A percentile compares a stretch with the other conserved stretches of the same genome.
These are phyloP conservation scores for Paramecium sexaurelia DNA, from an alignment of 73 alveolate species.

Conservation along the genomic window DNA sequence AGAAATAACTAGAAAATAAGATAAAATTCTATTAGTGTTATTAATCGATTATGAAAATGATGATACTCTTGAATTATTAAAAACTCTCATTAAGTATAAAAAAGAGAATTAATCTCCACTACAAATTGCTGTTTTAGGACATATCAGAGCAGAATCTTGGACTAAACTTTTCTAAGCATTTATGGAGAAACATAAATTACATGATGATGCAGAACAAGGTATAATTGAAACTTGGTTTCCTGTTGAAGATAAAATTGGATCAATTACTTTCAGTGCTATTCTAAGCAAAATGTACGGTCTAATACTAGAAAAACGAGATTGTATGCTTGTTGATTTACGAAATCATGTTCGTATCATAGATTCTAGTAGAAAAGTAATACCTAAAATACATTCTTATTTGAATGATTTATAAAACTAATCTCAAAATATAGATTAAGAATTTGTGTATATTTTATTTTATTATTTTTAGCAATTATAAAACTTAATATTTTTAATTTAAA, in stretches of 20 bases:
- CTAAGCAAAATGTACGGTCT: conserved; percentile 12
- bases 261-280: conserved; percentile 27
- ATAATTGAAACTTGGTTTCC: conserved; percentile 50
- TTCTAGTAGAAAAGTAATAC: background rate
- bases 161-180: conserved; percentile 12
- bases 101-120: background rate
- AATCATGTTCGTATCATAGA: background rate
- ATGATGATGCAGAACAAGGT: background rate
- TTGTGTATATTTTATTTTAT: background rate
- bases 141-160: conserved; percentile 56
- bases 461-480: background rate
- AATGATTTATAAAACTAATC: background rate
- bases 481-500: background rate
- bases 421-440: background rate
- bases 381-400: background rate
- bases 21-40: background rate
- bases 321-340: background rate
- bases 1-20: background rate
- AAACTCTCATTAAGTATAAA: background rate
- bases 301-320: conserved; percentile 1
- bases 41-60: conserved; percentile 50
- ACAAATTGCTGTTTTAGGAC: conserved; percentile 41
- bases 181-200: conserved; percentile 13
- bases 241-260: conserved; percentile 38
- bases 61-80: background rate